These are phyloP conservation scores for Fusarium nygamai DNA, from an alignment of 2,329 filamentous ascomycete genomes.

Conservation along the genomic window DNA sequence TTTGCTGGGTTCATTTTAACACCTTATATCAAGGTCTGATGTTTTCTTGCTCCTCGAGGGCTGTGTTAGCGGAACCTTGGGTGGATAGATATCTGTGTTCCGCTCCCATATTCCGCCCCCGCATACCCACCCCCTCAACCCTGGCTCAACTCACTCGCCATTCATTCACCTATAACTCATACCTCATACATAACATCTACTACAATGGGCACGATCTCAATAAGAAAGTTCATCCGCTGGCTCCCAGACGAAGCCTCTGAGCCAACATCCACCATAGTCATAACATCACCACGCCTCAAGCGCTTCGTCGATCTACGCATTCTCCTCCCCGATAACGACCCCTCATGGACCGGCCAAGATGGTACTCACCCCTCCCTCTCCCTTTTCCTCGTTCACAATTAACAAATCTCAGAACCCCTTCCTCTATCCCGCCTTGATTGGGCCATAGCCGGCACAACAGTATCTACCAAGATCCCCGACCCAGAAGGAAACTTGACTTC, in stretches of 20 bases:
- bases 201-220: conserved; percentile 59
- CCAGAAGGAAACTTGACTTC: conserved; percentile 41
- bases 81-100: not conserved
- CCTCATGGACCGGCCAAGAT: conserved; percentile 31
- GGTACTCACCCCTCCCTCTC: not conserved
- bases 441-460: conserved; percentile 70
- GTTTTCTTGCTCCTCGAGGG: not conserved
- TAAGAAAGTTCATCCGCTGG: conserved; percentile 69
- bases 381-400: not conserved
- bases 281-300: conserved; percentile 64
- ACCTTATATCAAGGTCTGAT: too few species aligned
- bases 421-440: conserved; percentile 63
- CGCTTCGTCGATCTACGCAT: conserved; percentile 72
- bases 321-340: conserved; percentile 45
- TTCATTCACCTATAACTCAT: not conserved
- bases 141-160: not conserved
- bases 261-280: conserved; percentile 71
- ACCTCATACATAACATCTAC: not conserved
- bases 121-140: not conserved
- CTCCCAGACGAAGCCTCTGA: conserved; percentile 62
- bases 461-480: conserved; percentile 45
- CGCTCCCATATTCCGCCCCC: conserved; percentile 19
- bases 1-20: too few species aligned
- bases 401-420: conserved; percentile 25
- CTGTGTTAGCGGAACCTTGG: not conserved